Evolutionary conservation across 140 eudicot genomes (phyloP).

Genomic region (Bidens hawaiensis): DNA sequence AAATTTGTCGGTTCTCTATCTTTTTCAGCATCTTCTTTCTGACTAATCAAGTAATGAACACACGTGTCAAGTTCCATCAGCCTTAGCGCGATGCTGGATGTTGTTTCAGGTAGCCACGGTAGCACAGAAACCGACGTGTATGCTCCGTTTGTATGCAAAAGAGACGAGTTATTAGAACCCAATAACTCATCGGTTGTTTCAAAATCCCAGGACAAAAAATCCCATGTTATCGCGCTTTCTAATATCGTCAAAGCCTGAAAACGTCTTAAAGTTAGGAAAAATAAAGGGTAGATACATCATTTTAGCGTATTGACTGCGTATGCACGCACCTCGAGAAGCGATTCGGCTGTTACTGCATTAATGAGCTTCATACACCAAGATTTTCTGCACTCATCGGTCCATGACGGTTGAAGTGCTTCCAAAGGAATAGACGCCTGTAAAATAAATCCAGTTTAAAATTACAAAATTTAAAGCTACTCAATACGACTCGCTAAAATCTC

Average conservation of each 20-base stretch:
- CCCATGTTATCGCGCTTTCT: conserved; percentile 63
- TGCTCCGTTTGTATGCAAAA: conserved; percentile 11
- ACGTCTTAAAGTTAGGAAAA: not conserved
- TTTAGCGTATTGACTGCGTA: not conserved
- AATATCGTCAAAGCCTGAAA: conserved; percentile 58
- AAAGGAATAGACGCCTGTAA: conserved; percentile 59
- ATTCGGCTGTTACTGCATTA: conserved; percentile 51
- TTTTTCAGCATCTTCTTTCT: conserved; percentile 53
- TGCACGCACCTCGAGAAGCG: conserved; percentile 65
- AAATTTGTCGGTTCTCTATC: conserved; percentile 34
- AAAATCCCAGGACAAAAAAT: conserved; percentile 47
- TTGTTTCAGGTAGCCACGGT: conserved; percentile 88
- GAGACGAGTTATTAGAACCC: conserved; percentile 37
- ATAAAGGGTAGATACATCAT: not conserved
- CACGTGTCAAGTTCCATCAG: conserved; percentile 86
- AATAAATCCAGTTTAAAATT: not conserved
- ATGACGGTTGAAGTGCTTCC: conserved; percentile 65
- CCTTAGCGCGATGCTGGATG: conserved; percentile 73
- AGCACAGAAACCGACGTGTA: conserved; percentile 40
- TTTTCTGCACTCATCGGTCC: conserved; percentile 66
- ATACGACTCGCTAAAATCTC: not conserved
- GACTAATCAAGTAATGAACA: conserved; percentile 46
- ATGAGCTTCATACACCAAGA: conserved; percentile 74
- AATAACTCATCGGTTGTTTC: conserved; percentile 61
- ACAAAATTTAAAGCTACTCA: not conserved